Evolutionary conservation across 1,284 basidiomycete species (phyloP), one percentile per base, ranked within the genome.

Genomic region (Sphagnurus paluster): DNA sequence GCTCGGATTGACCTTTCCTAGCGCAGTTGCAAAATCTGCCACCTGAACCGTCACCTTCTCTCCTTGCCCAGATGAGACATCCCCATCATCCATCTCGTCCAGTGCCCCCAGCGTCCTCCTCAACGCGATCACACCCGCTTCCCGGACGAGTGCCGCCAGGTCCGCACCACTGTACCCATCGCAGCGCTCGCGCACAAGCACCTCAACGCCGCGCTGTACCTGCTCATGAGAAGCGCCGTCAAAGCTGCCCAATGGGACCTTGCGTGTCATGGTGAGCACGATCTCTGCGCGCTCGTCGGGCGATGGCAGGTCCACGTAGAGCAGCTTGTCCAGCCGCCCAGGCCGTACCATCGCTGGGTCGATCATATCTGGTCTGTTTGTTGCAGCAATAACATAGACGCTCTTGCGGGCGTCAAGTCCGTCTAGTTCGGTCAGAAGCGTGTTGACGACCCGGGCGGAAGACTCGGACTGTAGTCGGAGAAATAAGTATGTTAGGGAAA

Each of bases 321-420:
- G 79, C 5, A 98, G 78, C 67, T 98, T 98, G 74, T 99, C 96
- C 10, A 99, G 79, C 2, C 96, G 82, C 0, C 96, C 96, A 0
- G 96, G 96, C 13, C 95, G 87, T 46, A 94, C 93, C 95, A 98
- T 98, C 3, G 96, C 96, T 0, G 96, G 96, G 63, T 98, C 96
- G 54, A 98, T 94, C 84, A 98, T 98, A 70, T 98, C 96, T 0
- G 96, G 96, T n/a, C 96, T 77, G 68, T 99, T 98, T 4, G 96
- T 99, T 1, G 96, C 96, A 0, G 89, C 96, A 54, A 98, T 94
- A 20, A 98, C 94, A 62, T 96, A 98, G 43, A 98, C 95, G 40
- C 84, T 81, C 62, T 91, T 94, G 49, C 95, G 82, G 0, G 86
- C 76, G 56, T 97, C 93, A 25, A 98, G 84, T 0, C 96, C 96